These are phyloP conservation scores for Rhizopogon sp. DNA, from an alignment of 768 basidiomycete species.

Conservation along the genomic window DNA sequence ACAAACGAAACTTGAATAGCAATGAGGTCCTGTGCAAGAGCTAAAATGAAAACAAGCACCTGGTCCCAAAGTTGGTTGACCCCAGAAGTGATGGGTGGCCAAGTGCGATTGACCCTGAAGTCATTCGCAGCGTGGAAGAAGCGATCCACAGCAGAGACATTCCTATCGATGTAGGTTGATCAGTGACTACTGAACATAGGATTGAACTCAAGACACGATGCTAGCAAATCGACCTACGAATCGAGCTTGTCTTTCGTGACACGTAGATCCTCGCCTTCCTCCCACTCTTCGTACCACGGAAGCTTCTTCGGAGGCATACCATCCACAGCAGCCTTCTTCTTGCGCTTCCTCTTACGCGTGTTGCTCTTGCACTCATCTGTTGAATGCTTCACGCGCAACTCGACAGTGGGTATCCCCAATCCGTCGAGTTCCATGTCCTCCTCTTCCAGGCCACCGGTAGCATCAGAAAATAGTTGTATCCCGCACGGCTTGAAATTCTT, in stretches of 20 bases:
- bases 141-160: constrained; percentile 43
- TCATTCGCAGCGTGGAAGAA: constrained; percentile 55
- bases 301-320: constrained; percentile 18
- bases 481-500: constrained; percentile 51
- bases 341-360: constrained; percentile 47
- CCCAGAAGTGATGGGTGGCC: constrained; percentile 28
- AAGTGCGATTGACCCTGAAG: constrained; percentile 41
- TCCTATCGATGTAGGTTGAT: constrained; percentile 26
- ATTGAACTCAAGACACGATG: not conserved
- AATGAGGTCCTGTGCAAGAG: not conserved
- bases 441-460: constrained; percentile 26
- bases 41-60: constrained; percentile 30
- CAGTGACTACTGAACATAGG: not conserved
- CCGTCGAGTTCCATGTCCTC: constrained; percentile 62
- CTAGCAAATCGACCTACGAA: constrained; percentile 35
- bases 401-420: constrained; percentile 61
- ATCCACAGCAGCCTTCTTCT: constrained; percentile 20
- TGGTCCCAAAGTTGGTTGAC: constrained; percentile 57
- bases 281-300: constrained; percentile 74
- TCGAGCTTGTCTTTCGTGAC: constrained; percentile 38
- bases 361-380: constrained; percentile 55
- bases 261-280: constrained; percentile 49
- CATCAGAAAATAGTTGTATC: constrained; percentile 45
- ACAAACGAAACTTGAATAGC: constrained; percentile 51
- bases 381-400: constrained; percentile 45